Conservation (phyloP, 2,329 filamentous ascomycete genomes). For the Alternaria atra region DNA sequence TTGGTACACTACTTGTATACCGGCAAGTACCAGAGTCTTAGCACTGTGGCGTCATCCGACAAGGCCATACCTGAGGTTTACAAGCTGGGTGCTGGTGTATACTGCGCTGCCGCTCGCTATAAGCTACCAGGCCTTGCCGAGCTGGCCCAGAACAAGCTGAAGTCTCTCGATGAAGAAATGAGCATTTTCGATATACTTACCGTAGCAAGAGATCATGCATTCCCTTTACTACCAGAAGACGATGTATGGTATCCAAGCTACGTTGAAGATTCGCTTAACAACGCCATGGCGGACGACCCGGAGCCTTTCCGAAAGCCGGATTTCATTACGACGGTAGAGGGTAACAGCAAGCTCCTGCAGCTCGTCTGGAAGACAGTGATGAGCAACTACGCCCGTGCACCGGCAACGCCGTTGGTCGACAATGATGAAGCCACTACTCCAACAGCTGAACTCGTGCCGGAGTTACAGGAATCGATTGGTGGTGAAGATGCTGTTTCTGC, state of each 20-base stretch:
- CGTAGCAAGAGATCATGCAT: constrained; percentile 33
- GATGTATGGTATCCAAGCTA: constrained; percentile 39
- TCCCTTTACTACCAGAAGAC: constrained; percentile 31
- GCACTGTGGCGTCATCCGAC: not conserved
- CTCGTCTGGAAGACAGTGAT: constrained; percentile 43
- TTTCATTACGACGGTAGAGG: constrained; percentile 38
- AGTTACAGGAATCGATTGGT: not conserved
- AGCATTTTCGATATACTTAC: constrained; percentile 34
- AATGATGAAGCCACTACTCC: constrained; percentile 3
- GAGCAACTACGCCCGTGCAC: constrained; percentile 23
- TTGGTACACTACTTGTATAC: constrained; percentile 40
- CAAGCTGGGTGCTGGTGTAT: constrained; percentile 34
- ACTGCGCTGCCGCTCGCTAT: constrained; percentile 39
- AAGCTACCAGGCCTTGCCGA: constrained; percentile 35
- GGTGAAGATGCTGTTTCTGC: not conserved
- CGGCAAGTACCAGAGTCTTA: constrained; percentile 29
- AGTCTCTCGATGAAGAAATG: constrained; percentile 22
- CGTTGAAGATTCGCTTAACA: constrained; percentile 30
- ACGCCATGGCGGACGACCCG: constrained; percentile 29
- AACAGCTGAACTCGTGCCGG: constrained; percentile 1
- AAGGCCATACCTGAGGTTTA: constrained; percentile 18
- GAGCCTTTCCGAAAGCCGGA: constrained; percentile 33
- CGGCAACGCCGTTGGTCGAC: not conserved
- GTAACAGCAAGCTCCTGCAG: constrained; percentile 35
- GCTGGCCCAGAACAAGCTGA: constrained; percentile 36